A percentile compares a stretch with the other conserved stretches of the same genome.
Conservation (phyloP, 2,329 filamentous ascomycete genomes). For the Claviceps africana region DNA sequence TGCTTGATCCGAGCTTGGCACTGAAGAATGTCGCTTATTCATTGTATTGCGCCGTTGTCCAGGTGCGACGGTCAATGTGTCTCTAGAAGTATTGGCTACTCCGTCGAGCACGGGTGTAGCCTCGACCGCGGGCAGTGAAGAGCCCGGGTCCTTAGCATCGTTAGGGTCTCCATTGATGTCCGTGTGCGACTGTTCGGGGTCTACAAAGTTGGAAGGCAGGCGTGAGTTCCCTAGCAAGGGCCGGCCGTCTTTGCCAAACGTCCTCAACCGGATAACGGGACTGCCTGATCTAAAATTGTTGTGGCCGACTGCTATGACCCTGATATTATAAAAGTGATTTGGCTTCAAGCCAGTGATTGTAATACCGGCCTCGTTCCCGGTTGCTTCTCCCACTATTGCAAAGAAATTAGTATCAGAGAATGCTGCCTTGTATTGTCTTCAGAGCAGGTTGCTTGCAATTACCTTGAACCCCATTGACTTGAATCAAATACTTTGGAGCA, state of each 20-base stretch:
- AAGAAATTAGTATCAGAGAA: background rate
- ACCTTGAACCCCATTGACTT: conserved; percentile 89
- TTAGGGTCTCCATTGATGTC: conserved; percentile 30
- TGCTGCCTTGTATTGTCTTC: background rate
- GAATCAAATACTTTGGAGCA: conserved; percentile 77
- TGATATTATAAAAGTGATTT: conserved; percentile 81
- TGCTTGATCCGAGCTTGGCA: conserved; percentile 39
- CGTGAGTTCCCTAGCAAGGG: conserved; percentile 45
- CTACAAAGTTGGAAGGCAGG: conserved; percentile 40
- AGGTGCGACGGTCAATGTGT: conserved; percentile 35
- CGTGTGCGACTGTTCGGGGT: conserved; percentile 32
- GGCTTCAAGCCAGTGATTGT: conserved; percentile 80
- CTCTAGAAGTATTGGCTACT: conserved; percentile 47
- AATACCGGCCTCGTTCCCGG: conserved; percentile 42
- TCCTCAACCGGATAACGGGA: conserved; percentile 69
- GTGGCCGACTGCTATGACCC: conserved; percentile 79
- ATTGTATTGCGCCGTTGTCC: conserved; percentile 38
- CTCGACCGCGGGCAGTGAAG: conserved; percentile 44
- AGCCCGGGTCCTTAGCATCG: conserved; percentile 30
- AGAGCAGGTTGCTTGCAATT: conserved; percentile 20
- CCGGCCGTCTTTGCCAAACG: conserved; percentile 50
- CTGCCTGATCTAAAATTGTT: conserved; percentile 91
- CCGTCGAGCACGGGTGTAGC: conserved; percentile 47
- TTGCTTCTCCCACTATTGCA: conserved; percentile 66
- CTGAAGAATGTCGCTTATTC: conserved; percentile 62